Conservation (phyloP, 768 basidiomycete genomes). For the Ramaria sp. region DNA sequence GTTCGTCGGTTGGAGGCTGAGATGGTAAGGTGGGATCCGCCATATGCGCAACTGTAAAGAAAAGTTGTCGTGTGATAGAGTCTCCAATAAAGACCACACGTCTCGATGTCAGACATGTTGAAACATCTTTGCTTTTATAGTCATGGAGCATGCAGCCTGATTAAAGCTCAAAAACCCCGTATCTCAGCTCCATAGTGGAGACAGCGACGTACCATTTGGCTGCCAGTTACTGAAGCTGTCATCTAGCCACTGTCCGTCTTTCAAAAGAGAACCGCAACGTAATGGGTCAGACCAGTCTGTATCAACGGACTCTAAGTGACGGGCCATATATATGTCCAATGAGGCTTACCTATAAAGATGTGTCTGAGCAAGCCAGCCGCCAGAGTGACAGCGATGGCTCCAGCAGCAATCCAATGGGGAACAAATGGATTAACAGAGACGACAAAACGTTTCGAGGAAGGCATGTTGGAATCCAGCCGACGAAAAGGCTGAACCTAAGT, state of each 20-base stretch:
- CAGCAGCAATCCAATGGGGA: conserved; percentile 37
- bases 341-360: conserved; percentile 32
- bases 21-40: conserved; percentile 48
- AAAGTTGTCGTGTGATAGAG: conserved; percentile 69
- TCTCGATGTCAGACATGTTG: conserved; percentile 43
- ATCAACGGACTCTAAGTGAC: not conserved
- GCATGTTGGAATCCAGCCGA: conserved; percentile 12
- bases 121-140: conserved; percentile 45
- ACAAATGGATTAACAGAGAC: conserved; percentile 33
- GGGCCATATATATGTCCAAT: not conserved
- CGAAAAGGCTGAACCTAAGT: not conserved
- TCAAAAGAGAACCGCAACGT: conserved; percentile 63
- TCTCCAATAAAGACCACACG: conserved; percentile 76
- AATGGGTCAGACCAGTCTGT: conserved; percentile 63
- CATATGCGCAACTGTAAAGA: conserved; percentile 58
- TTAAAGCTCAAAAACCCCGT: conserved; percentile 2
- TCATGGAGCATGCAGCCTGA: conserved; percentile 71
- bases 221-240: conserved; percentile 64
- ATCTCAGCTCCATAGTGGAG: conserved; percentile 8
- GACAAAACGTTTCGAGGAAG: conserved; percentile 18
- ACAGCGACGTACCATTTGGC: conserved; percentile 53
- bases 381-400: conserved; percentile 28
- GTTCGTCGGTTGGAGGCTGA: conserved; percentile 39
- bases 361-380: conserved; percentile 33
- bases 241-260: conserved; percentile 73